Evolutionary conservation across 768 basidiomycete species (phyloP).

Genomic region (Lactarius pseudohatsudake): DNA sequence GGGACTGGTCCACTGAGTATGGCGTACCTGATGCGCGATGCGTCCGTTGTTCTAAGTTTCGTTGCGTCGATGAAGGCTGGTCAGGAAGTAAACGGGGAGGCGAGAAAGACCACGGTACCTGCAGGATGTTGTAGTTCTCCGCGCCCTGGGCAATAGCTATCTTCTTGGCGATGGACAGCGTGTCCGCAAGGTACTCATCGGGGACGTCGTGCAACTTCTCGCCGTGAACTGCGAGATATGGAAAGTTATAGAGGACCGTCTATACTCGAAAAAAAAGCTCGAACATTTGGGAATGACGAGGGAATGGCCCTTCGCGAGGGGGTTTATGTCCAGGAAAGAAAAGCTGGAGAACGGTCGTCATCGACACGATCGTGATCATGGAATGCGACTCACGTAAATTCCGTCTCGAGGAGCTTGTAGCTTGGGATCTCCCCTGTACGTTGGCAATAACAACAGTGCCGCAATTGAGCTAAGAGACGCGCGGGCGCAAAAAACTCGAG

Average conservation of each 20-base stretch:
- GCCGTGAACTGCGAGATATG: slow-evolving; percentile 62
- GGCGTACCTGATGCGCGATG: slow-evolving; percentile 46
- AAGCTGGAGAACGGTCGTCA: slow-evolving; percentile 43
- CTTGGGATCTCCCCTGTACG: slow-evolving; percentile 82
- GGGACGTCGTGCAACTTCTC: slow-evolving; percentile 86
- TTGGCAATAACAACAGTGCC: not conserved
- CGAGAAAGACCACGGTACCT: slow-evolving; percentile 38
- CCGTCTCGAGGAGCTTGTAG: slow-evolving; percentile 80
- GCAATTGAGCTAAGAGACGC: not conserved
- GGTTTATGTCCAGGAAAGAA: slow-evolving; percentile 92
- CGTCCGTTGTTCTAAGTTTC: slow-evolving; percentile 61
- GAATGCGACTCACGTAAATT: slow-evolving; percentile 52
- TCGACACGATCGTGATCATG: not conserved
- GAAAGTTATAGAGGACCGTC: too few species aligned
- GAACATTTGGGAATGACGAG: slow-evolving; percentile 92
- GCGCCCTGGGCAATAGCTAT: slow-evolving; percentile 73
- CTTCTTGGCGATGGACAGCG: slow-evolving; percentile 82
- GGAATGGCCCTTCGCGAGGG: slow-evolving; percentile 86
- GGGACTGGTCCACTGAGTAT: not conserved
- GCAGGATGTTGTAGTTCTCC: slow-evolving; percentile 85
- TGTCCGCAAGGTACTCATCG: slow-evolving; percentile 77
- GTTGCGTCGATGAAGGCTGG: not conserved
- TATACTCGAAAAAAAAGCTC: slow-evolving; percentile 10
- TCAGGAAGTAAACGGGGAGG: not conserved
- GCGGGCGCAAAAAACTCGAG: not conserved